These are phyloP conservation scores for Scolecobasidium constrictum DNA, from an alignment of 2,329 filamentous ascomycete species.

Conservation along the genomic window DNA sequence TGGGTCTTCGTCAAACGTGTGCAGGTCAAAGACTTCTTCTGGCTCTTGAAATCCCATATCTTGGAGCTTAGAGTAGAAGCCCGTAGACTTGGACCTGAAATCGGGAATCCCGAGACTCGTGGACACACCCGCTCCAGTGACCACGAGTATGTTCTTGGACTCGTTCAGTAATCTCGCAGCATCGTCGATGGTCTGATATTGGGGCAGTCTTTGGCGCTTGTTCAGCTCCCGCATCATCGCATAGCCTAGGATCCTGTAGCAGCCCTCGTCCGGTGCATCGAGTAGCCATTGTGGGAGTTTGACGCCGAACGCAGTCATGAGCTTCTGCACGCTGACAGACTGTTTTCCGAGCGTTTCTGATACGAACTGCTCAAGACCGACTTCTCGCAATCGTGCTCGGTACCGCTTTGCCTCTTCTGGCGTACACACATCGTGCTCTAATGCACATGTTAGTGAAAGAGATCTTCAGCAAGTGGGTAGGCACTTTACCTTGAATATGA, in stretches of 20 bases:
- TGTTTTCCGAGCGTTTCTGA: conserved; percentile 58
- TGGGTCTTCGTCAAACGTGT: conserved; percentile 76
- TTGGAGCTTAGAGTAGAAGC: conserved; percentile 77
- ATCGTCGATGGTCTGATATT: conserved; percentile 81
- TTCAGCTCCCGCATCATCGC: conserved; percentile 71
- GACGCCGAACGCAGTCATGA: conserved; percentile 79
- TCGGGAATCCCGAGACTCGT: conserved; percentile 95
- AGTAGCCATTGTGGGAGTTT: conserved; percentile 63
- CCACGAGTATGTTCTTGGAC: conserved; percentile 76
- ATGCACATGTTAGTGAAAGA: background rate
- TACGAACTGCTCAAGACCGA: conserved; percentile 72
- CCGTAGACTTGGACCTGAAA: conserved; percentile 86
- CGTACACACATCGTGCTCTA: conserved; percentile 21
- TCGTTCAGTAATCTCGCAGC: conserved; percentile 65
- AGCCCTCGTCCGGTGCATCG: conserved; percentile 38
- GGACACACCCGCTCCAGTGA: conserved; percentile 93
- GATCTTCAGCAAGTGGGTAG: background rate
- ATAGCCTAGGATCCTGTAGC: conserved; percentile 63
- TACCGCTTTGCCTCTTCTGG: conserved; percentile 51
- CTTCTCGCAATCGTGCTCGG: conserved; percentile 58
- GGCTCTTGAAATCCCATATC: conserved; percentile 71
- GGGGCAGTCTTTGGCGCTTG: conserved; percentile 66
- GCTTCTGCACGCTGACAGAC: conserved; percentile 64
- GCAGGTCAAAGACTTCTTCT: conserved; percentile 91
- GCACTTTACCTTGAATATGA: conserved; percentile 23